Percentiles rank a stretch among this genome's conserved stretches.
Evolutionary conservation across 2,329 filamentous ascomycete species (phyloP).

Genomic region (Geoglossum cookeanum): DNA sequence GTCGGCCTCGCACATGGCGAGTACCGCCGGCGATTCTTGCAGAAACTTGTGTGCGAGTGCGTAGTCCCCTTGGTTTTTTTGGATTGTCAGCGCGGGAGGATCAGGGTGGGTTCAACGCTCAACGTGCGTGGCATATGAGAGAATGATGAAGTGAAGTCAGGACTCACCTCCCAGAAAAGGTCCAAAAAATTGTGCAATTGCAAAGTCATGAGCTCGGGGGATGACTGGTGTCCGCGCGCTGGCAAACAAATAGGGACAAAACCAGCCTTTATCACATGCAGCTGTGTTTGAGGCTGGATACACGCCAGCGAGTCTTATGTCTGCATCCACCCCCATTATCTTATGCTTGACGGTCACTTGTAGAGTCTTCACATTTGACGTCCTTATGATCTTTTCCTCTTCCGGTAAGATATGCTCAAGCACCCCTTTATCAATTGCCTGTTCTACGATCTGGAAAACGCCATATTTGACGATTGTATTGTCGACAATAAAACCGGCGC

Average conservation of each 20-base stretch:
- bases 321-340: slow-evolving; percentile 22
- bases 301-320: slow-evolving; percentile 13
- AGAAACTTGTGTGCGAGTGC: slow-evolving; percentile 19
- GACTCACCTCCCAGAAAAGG: slow-evolving; percentile 18
- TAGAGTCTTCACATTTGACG: slow-evolving; percentile 19
- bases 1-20: slow-evolving; percentile 8
- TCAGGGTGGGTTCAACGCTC: background rate
- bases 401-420: slow-evolving; percentile 21
- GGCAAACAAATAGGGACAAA: slow-evolving; percentile 20
- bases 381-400: slow-evolving; percentile 21
- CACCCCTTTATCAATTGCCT: slow-evolving; percentile 21
- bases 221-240: slow-evolving; percentile 17
- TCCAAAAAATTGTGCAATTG: slow-evolving; percentile 20
- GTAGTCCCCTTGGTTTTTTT: slow-evolving; percentile 16
- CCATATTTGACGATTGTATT: slow-evolving; percentile 11
- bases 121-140: background rate
- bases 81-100: background rate
- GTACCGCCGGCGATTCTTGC: slow-evolving; percentile 15
- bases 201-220: slow-evolving; percentile 17
- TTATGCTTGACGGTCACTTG: slow-evolving; percentile 22
- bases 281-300: slow-evolving; percentile 13
- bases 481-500: slow-evolving; percentile 14
- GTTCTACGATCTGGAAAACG: slow-evolving; percentile 22
- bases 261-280: slow-evolving; percentile 20
- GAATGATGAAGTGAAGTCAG: background rate